These are phyloP conservation scores for Rosellinia necatrix DNA, from an alignment of 2,329 filamentous ascomycete species.

Conservation along the genomic window DNA sequence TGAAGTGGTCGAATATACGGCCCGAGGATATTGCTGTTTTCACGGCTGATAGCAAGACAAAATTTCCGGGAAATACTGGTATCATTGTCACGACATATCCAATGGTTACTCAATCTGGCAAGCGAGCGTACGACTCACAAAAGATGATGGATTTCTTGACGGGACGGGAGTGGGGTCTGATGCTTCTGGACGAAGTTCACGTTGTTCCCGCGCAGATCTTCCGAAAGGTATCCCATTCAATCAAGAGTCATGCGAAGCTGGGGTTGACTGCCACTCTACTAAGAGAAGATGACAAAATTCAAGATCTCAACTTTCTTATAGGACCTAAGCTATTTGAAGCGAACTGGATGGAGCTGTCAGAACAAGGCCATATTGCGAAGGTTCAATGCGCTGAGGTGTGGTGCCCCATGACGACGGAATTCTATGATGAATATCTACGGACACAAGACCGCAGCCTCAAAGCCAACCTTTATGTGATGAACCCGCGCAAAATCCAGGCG, in stretches of 20 bases:
- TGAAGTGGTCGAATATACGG: constrained; percentile 97
- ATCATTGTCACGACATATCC: constrained; percentile 98
- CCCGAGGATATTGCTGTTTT: constrained; percentile 94
- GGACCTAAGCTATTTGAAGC: constrained; percentile 97
- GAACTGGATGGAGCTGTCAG: constrained; percentile 98
- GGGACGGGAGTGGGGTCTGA: constrained; percentile 90
- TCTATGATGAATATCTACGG: constrained; percentile 90
- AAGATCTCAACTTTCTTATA: constrained; percentile 95
- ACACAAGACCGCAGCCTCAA: constrained; percentile 41
- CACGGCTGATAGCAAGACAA: constrained; percentile 86
- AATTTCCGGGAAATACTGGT: constrained; percentile 85
- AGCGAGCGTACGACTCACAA: constrained; percentile 87
- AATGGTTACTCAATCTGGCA: constrained; percentile 93
- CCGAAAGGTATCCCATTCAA: constrained; percentile 86
- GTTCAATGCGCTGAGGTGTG: constrained; percentile 98
- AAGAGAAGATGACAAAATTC: constrained; percentile 97
- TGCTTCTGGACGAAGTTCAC: constrained; percentile 97
- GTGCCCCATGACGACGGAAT: constrained; percentile 99
- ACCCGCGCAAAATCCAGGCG: constrained; percentile 94
- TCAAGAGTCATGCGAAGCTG: constrained; percentile 94
- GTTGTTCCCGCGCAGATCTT: constrained; percentile 98
- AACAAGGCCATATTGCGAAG: constrained; percentile 94
- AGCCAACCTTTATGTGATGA: constrained; percentile 85
- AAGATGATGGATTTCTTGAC: constrained; percentile 98
- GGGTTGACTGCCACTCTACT: constrained; percentile 92